These are phyloP conservation scores for Colletotrichum sp. DNA, from an alignment of 2,329 filamentous ascomycete genomes.

Conservation along the genomic window DNA sequence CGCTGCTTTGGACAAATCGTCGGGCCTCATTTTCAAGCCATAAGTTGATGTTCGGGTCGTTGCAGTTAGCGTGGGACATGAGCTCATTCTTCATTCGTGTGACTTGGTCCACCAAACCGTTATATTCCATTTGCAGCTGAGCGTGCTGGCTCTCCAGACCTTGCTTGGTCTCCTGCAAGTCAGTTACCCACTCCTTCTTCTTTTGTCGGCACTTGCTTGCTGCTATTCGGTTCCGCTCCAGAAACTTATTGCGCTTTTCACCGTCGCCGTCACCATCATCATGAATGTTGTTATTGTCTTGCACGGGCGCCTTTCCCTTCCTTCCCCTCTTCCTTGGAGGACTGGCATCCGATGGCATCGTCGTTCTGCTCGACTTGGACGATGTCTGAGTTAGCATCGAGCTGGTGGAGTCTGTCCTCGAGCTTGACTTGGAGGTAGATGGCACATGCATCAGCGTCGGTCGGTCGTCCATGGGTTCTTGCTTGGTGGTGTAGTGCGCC, in stretches of 20 bases:
- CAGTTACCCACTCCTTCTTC: constrained; percentile 58
- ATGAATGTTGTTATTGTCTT: constrained; percentile 1
- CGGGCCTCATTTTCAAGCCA: constrained; percentile 60
- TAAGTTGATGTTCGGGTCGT: constrained; percentile 56
- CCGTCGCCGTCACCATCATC: constrained; percentile 31
- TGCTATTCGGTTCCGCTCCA: constrained; percentile 74
- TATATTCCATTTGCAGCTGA: constrained; percentile 48
- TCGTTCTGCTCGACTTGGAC: constrained; percentile 20
- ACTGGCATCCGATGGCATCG: constrained; percentile 18
- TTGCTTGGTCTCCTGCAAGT: constrained; percentile 52
- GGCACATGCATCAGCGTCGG: not conserved
- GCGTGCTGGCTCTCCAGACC: constrained; percentile 49
- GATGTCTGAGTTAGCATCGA: constrained; percentile 1
- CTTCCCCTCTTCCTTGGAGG: constrained; percentile 31
- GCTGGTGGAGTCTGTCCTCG: not conserved
- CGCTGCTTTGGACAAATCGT: constrained; percentile 46
- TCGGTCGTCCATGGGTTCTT: not conserved
- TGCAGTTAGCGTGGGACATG: constrained; percentile 58
- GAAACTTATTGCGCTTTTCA: constrained; percentile 58
- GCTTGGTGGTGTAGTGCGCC: constrained; percentile 13
- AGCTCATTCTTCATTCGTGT: constrained; percentile 54
- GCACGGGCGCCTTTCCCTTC: constrained; percentile 24
- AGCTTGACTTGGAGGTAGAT: not conserved
- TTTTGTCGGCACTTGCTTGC: constrained; percentile 78
- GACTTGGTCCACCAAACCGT: constrained; percentile 47